Conservation (phyloP, 495 filamentous ascomycete genomes). For the Penicillium bialowiezense region DNA sequence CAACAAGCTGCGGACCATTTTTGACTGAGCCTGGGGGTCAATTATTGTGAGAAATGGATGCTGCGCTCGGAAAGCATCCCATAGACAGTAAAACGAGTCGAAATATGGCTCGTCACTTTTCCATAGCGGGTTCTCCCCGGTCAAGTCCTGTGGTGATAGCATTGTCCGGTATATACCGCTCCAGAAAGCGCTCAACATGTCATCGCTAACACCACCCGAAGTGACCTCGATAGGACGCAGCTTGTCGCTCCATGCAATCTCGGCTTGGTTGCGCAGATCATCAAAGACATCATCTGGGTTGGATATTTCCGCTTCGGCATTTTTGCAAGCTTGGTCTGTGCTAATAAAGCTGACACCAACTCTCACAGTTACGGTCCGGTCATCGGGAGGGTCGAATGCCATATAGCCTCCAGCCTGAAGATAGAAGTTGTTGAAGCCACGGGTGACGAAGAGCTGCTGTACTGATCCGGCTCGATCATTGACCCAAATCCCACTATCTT, state of each 20-base stretch:
- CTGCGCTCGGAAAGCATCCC: conserved; percentile 71
- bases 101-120: conserved; percentile 70
- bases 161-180: conserved; percentile 70
- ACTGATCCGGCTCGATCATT: conserved; percentile 57
- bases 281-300: conserved; percentile 57
- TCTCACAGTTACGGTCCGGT: conserved; percentile 53
- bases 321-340: conserved; percentile 60
- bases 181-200: conserved; percentile 61
- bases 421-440: conserved; percentile 55
- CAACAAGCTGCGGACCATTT: conserved; percentile 66
- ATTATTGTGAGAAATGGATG: conserved; percentile 68
- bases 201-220: conserved; percentile 48
- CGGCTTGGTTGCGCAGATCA: conserved; percentile 44
- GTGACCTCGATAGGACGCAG: conserved; percentile 57
- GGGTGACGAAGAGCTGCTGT: conserved; percentile 55
- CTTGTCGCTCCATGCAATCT: conserved; percentile 60
- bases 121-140: conserved; percentile 75
- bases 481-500: conserved; percentile 64
- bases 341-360: conserved; percentile 72
- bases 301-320: conserved; percentile 65
- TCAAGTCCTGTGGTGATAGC: conserved; percentile 75
- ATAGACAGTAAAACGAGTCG: conserved; percentile 74
- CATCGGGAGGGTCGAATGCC: conserved; percentile 45
- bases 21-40: conserved; percentile 60
- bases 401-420: conserved; percentile 65